Conservation (phyloP, 805 yeast genomes). For the Wickerhamiella alocasiicola region DNA sequence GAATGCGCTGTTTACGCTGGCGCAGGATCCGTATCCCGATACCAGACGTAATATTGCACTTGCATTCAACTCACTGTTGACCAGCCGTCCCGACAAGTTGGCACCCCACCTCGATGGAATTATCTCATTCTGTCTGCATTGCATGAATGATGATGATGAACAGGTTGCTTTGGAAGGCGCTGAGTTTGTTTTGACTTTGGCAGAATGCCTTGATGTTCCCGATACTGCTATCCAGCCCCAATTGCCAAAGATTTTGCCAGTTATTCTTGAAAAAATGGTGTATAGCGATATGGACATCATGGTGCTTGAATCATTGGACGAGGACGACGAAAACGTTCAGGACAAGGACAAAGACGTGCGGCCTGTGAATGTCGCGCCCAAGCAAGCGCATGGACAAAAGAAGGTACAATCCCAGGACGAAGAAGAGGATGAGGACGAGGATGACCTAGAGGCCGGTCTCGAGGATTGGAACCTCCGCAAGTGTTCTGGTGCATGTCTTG, state of each 20-base stretch:
- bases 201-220: constrained; percentile 48
- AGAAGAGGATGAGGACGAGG: constrained; percentile 60
- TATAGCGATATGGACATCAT: constrained; percentile 73
- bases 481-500: constrained; percentile 89
- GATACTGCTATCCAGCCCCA: constrained; percentile 39
- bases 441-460: constrained; percentile 51
- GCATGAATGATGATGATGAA: constrained; percentile 54
- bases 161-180: constrained; percentile 84
- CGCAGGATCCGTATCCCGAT: constrained; percentile 42
- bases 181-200: constrained; percentile 70
- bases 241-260: constrained; percentile 58
- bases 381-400: constrained; percentile 30
- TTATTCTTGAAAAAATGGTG: constrained; percentile 68
- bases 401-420: constrained; percentile 30
- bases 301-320: constrained; percentile 50
- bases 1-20: constrained; percentile 51
- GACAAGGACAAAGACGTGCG: constrained; percentile 81
- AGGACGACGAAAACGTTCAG: constrained; percentile 62
- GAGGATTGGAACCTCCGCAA: constrained; percentile 85
- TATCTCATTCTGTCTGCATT: constrained; percentile 67
- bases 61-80: constrained; percentile 59
- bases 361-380: constrained; percentile 65
- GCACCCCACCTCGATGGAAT: constrained; percentile 78
- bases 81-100: constrained; percentile 67
- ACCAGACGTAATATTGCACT: constrained; percentile 68